Conservation (phyloP, 805 yeast species). For the Candida corydali region DNA sequence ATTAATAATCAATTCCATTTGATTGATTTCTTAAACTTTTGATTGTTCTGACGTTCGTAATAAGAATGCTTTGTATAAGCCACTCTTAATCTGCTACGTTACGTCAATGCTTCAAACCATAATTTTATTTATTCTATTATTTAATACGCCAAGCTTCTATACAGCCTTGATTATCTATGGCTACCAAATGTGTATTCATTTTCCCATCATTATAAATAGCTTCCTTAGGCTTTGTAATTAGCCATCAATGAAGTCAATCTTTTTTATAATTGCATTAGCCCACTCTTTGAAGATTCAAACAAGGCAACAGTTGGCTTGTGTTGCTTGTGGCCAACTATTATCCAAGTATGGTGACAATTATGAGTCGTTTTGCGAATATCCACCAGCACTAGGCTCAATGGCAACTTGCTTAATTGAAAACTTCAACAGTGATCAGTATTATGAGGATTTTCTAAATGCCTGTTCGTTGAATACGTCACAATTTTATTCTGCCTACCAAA, state of each 20-base stretch:
- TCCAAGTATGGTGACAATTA: constrained; percentile 3
- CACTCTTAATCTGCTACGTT: too few relatives aligned
- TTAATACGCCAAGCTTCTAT: too few relatives aligned
- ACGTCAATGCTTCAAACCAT: too few relatives aligned
- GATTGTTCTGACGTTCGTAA: too few relatives aligned
- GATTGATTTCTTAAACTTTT: too few relatives aligned
- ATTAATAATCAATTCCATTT: too few relatives aligned
- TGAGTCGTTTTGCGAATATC: constrained; percentile 26
- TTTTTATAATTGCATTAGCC: neutral
- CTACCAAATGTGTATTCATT: too few relatives aligned
- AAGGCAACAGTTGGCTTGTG: constrained; percentile 5
- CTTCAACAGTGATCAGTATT: constrained; percentile 13
- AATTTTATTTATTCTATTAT: too few relatives aligned
- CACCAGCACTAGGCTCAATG: constrained; percentile 37
- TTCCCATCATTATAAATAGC: too few relatives aligned
- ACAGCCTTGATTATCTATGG: too few relatives aligned
- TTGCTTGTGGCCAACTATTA: constrained; percentile 6
- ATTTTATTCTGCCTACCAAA: constrained; percentile 31
- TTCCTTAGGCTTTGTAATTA: too few relatives aligned
- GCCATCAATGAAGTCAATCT: neutral
- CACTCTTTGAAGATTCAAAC: constrained; percentile 1
- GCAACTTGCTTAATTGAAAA: constrained; percentile 26
- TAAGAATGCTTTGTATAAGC: too few relatives aligned
- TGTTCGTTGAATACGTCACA: constrained; percentile 20
- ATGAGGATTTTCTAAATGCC: constrained; percentile 15